Percentiles rank a stretch among this genome's conserved stretches.
phyloP scores from a whole-genome alignment of 2,329 filamentous ascomycete species.

The Leptographium lundbergii region DNA sequence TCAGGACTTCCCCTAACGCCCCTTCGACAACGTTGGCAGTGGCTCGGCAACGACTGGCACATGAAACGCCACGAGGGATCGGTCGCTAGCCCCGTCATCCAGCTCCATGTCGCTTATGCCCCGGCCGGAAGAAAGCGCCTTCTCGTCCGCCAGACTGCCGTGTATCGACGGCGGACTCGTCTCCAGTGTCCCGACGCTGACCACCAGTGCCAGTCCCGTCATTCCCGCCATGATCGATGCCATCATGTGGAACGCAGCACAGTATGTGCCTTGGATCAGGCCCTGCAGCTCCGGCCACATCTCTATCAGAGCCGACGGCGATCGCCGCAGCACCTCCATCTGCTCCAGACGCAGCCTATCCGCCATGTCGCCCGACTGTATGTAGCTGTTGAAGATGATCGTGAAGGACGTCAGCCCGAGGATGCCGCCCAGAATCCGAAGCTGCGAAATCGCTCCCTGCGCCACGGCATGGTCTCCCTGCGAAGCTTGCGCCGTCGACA shows the following conservation, averaged over 20 bases:
- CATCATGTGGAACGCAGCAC: constrained; percentile 11
- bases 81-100: constrained; percentile 9
- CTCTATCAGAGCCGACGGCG: constrained; percentile 12
- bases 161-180: constrained; percentile 12
- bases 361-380: constrained; percentile 15
- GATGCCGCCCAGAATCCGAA: constrained; percentile 45
- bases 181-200: constrained; percentile 13
- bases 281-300: constrained; percentile 10
- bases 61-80: constrained; percentile 5
- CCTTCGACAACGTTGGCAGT: not conserved
- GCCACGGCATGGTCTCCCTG: constrained; percentile 40
- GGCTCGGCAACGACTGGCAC: not conserved
- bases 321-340: constrained; percentile 11
- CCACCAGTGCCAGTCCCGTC: constrained; percentile 7
- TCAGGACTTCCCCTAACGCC: not conserved
- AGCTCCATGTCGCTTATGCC: constrained; percentile 6
- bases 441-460: constrained; percentile 47
- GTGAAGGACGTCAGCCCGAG: constrained; percentile 46
- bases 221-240: constrained; percentile 10
- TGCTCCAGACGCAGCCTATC: constrained; percentile 8
- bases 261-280: constrained; percentile 10
- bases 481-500: constrained; percentile 39
- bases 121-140: not conserved
- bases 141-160: constrained; percentile 5
- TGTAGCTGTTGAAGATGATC: constrained; percentile 39